Conservation (phyloP, 2,329 filamentous ascomycete species). For the Pseudogymnoascus sp. region DNA sequence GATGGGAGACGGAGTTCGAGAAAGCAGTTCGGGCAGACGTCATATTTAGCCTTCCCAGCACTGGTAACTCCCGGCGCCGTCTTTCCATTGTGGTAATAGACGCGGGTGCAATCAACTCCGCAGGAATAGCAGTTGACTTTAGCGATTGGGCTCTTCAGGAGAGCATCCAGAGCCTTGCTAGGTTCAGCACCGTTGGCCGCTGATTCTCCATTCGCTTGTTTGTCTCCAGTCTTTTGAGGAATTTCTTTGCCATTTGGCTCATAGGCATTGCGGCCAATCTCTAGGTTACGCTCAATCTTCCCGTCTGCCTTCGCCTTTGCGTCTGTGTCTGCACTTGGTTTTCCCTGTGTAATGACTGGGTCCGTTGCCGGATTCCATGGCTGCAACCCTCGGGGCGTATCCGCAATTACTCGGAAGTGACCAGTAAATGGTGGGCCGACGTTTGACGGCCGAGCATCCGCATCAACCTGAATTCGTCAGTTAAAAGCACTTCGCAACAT, state of each 20-base stretch:
- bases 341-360: constrained; percentile 54
- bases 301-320: constrained; percentile 51
- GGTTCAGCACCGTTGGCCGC: constrained; percentile 48
- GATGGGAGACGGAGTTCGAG: constrained; percentile 74
- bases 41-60: constrained; percentile 56
- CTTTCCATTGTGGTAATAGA: constrained; percentile 64
- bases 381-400: constrained; percentile 89
- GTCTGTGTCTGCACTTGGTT: constrained; percentile 40
- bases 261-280: constrained; percentile 91
- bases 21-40: constrained; percentile 87
- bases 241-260: constrained; percentile 85
- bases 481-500: constrained; percentile 5
- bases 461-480: constrained; percentile 67
- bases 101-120: constrained; percentile 75
- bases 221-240: constrained; percentile 54
- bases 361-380: constrained; percentile 88
- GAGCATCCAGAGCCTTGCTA: constrained; percentile 44
- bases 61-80: constrained; percentile 29
- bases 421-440: constrained; percentile 95
- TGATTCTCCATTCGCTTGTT: constrained; percentile 65
- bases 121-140: constrained; percentile 83
- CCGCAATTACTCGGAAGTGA: constrained; percentile 91
- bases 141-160: constrained; percentile 56
- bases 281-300: constrained; percentile 82
- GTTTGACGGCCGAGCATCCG: constrained; percentile 87